Conservation (phyloP, 148 eudicot species). For the Rhododendron mucronatum region DNA sequence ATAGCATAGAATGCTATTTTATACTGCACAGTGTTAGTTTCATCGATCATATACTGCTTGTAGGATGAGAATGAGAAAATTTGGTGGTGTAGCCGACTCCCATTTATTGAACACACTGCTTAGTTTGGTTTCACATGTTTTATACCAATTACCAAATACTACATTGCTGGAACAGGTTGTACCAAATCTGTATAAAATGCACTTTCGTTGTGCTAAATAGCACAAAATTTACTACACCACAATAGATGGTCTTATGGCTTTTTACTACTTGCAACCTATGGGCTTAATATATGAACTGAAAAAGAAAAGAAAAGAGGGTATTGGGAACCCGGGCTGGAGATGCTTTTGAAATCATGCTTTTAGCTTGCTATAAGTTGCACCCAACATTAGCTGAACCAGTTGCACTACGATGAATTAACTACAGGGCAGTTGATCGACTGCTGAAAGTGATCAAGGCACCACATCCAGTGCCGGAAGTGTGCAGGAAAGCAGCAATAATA, state of each 20-base stretch:
- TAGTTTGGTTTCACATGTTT: background rate
- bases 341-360: background rate
- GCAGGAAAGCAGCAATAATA: slow-evolving; percentile 80
- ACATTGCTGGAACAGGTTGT: background rate
- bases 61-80: background rate
- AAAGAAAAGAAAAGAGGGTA: background rate
- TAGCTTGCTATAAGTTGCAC: background rate
- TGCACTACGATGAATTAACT: slow-evolving; percentile 1
- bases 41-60: background rate
- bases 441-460: slow-evolving; percentile 73
- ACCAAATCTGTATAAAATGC: background rate
- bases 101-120: background rate
- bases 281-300: background rate
- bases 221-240: background rate
- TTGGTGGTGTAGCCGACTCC: background rate
- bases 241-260: background rate
- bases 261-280: background rate
- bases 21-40: background rate
- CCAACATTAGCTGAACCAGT: background rate
- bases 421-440: slow-evolving; percentile 87
- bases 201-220: background rate
- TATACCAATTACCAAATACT: background rate
- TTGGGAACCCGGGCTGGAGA: background rate
- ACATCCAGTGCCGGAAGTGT: slow-evolving; percentile 81
- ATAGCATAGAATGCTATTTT: background rate